These are phyloP conservation scores for Ceratocystis variospora DNA, from an alignment of 2,329 filamentous ascomycete genomes.

Conservation along the genomic window DNA sequence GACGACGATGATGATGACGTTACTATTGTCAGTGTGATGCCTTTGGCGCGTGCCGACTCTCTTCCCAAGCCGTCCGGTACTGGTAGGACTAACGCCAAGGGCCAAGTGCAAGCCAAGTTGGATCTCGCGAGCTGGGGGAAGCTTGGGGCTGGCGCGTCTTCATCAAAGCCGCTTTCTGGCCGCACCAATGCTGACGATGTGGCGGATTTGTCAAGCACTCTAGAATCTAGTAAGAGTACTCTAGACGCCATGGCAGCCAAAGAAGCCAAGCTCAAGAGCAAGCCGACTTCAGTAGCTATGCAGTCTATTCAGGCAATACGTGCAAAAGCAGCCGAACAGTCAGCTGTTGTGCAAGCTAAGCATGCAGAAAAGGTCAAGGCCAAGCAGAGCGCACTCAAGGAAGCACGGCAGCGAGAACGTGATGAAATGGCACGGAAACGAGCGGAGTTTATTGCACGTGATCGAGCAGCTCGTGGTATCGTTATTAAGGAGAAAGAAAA, in stretches of 20 bases:
- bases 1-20: constrained; percentile 26
- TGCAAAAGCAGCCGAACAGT: constrained; percentile 17
- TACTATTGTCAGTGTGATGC: constrained; percentile 17
- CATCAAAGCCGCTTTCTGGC: constrained; percentile 21
- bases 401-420: constrained; percentile 59
- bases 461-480: constrained; percentile 32
- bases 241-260: constrained; percentile 35
- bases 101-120: constrained; percentile 46
- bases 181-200: constrained; percentile 36
- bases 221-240: constrained; percentile 33
- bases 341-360: constrained; percentile 20
- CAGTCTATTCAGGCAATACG: constrained; percentile 16
- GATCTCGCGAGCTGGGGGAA: constrained; percentile 43
- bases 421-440: constrained; percentile 62
- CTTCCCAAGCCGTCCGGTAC: neutral
- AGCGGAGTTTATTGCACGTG: constrained; percentile 54
- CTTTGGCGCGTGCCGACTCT: constrained; percentile 16
- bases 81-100: constrained; percentile 19
- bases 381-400: constrained; percentile 37
- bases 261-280: constrained; percentile 25
- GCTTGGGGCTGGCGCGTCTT: constrained; percentile 28
- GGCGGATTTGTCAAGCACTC: constrained; percentile 33
- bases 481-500: constrained; percentile 28
- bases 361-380: constrained; percentile 23
- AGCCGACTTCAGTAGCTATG: constrained; percentile 17